Base-by-base conservation (phyloP, 352 stramenopile species). In the Pelagophyceae sp. region DNA sequence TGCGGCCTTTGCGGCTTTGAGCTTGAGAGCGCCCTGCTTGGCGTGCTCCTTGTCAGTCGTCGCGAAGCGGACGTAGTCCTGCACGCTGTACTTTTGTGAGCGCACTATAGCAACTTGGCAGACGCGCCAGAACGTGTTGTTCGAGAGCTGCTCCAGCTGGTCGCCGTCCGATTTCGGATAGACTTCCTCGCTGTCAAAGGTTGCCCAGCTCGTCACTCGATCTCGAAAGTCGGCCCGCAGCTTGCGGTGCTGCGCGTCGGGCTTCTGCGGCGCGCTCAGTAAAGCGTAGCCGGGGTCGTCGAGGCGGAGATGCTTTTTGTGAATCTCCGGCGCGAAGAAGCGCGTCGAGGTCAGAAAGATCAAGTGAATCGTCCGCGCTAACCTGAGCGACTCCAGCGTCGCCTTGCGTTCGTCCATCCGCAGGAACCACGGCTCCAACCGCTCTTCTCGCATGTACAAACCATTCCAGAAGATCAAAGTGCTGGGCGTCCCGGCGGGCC, bases 391-490 rank as follows among this genome's bases (percentile, higher is more conserved):
- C 11, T 54, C 11, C 45, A 23, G 11, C 61, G 61, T 40, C 61
- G 29, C 38, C 2, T 27, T 31, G n/a, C 29, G 17, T 20, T 27
- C 5, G 15, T 19, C 38, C 11, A 31, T 27, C 61, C 29, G 29
- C n/a, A 29, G 15, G 61, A 40, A 74, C 67, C 67, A 50, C 15
- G 67, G 35, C 0, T 31, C 2, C 2, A 74, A 23, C 15, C 17
- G 6, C 67, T 74, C 67, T 33, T 74, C 67, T 5, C 35, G 67
- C 15, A 74, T 33, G 67, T 58, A 74, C 35, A 74, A 37, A 5
- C 67, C 67, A 37, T 74, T 74, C 67, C 67, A 74, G 33, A 74
- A 74, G 33, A 74, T 37, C 0, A 58, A 31, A 27, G 33, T 33
- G 15, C 15, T 23, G 5, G 35, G 6, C 2, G 33, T 0, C 15